phyloP scores from a whole-genome alignment of 2,329 filamentous ascomycete species.

The Cytospora leucostoma region DNA sequence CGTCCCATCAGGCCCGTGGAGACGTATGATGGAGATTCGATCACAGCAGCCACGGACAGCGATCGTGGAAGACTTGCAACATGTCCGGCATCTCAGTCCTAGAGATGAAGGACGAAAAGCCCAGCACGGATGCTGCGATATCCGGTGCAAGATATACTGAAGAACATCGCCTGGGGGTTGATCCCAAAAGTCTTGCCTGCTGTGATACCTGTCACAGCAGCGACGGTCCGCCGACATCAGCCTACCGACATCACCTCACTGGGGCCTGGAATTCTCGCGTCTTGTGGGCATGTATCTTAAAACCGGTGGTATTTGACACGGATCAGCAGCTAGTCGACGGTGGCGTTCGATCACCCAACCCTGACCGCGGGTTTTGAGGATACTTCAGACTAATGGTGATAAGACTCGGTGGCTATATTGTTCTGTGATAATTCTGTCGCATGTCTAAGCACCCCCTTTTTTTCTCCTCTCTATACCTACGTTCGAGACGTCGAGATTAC shows the following conservation, averaged over 20 bases:
- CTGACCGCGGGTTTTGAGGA: not conserved
- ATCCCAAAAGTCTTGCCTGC: not conserved
- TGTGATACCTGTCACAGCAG: conserved; percentile 6
- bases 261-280: not conserved
- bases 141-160: not conserved
- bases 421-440: not conserved
- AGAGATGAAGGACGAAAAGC: not conserved
- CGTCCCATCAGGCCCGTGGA: not conserved
- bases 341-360: not conserved
- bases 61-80: not conserved
- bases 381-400: not conserved
- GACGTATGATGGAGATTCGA: not conserved
- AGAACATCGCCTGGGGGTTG: not conserved
- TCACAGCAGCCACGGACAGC: not conserved
- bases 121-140: not conserved
- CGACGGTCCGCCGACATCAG: conserved; percentile 4
- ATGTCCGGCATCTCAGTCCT: not conserved
- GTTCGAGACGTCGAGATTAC: too few species aligned
- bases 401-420: not conserved
- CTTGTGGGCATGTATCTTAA: not conserved
- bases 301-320: not conserved
- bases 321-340: not conserved
- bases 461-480: too few species aligned
- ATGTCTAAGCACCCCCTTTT: too few species aligned
- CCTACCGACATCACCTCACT: not conserved